Conservation (phyloP, 768 basidiomycete species). For the Kondoa subrosea region DNA sequence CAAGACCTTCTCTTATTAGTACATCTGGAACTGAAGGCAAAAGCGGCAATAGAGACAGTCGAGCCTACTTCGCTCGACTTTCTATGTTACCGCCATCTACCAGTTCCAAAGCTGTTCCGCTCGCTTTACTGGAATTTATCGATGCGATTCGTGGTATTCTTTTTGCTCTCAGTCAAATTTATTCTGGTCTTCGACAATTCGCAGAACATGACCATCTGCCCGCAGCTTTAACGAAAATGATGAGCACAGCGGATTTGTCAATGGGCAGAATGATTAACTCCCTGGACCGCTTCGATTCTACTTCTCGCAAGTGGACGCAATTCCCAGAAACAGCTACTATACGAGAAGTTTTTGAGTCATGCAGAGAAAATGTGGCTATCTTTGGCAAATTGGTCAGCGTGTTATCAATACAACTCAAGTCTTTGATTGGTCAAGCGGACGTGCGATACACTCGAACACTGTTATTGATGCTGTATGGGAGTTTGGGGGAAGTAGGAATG, state of each 20-base stretch:
- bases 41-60: constrained; percentile 51
- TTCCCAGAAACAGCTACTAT: constrained; percentile 57
- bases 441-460: constrained; percentile 75
- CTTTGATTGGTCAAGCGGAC: constrained; percentile 57
- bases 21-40: constrained; percentile 18
- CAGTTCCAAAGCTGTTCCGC: constrained; percentile 51
- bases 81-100: constrained; percentile 53
- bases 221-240: constrained; percentile 60
- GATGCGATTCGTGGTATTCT: constrained; percentile 84
- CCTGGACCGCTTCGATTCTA: constrained; percentile 76
- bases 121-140: constrained; percentile 49
- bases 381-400: constrained; percentile 80
- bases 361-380: constrained; percentile 62
- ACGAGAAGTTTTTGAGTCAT: constrained; percentile 59
- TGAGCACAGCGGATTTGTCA: constrained; percentile 65
- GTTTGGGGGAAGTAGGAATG: constrained; percentile 66
- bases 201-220: constrained; percentile 68
- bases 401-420: constrained; percentile 59
- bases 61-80: constrained; percentile 85
- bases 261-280: constrained; percentile 71
- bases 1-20: constrained; percentile 12
- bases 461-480: constrained; percentile 70
- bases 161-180: constrained; percentile 79
- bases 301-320: constrained; percentile 42
- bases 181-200: constrained; percentile 75